Evolutionary conservation across 2,329 filamentous ascomycete species (phyloP).

Genomic region (Mycogone perniciosa): DNA sequence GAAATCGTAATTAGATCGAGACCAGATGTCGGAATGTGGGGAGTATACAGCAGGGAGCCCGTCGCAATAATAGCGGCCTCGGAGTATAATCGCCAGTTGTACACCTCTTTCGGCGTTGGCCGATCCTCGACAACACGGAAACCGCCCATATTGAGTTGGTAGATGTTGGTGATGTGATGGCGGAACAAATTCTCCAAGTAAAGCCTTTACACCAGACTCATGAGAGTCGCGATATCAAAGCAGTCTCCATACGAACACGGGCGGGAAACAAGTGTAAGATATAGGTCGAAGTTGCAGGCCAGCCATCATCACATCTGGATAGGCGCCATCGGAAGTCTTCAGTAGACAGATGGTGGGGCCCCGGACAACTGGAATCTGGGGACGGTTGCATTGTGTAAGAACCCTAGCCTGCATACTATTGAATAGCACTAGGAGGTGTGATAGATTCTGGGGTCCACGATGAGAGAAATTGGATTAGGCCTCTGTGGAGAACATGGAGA

Average conservation of each 20-base stretch:
- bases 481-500: too few species aligned
- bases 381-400: not conserved
- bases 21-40: too few species aligned
- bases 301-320: not conserved
- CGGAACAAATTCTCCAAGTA: not conserved
- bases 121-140: slow-evolving; percentile 47
- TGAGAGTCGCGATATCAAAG: not conserved
- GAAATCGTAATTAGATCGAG: not conserved
- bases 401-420: slow-evolving; percentile 1
- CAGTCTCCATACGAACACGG: not conserved
- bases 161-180: not conserved
- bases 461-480: not conserved
- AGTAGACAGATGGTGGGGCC: slow-evolving; percentile 5
- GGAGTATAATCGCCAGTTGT: slow-evolving; percentile 45
- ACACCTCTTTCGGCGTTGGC: slow-evolving; percentile 49
- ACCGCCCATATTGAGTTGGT: slow-evolving; percentile 25
- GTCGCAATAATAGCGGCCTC: slow-evolving; percentile 43
- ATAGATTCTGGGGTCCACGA: not conserved
- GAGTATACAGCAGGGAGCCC: slow-evolving; percentile 34
- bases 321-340: slow-evolving; percentile 5
- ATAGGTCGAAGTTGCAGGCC: slow-evolving; percentile 1
- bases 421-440: not conserved
- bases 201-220: not conserved
- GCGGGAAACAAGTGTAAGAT: not conserved
- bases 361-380: slow-evolving; percentile 5